Evolutionary conservation across 2,329 filamentous ascomycete species (phyloP).

Genomic region (Curvularia spicifera): DNA sequence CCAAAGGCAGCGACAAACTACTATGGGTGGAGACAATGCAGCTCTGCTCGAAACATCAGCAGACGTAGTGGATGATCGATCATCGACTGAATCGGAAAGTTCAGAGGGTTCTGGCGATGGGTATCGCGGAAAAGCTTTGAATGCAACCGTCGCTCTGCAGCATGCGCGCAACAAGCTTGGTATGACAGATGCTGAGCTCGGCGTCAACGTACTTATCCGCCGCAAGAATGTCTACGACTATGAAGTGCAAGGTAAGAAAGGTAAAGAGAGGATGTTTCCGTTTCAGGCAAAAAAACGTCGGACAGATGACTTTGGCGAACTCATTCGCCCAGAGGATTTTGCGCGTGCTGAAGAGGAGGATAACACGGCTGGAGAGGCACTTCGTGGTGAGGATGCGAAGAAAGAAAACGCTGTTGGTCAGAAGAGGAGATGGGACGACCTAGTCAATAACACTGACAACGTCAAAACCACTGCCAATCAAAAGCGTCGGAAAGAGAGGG

Average conservation of each 20-base stretch:
- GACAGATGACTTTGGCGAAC: constrained; percentile 89
- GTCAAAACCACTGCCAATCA: constrained; percentile 53
- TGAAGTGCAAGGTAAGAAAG: constrained; percentile 88
- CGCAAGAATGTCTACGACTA: constrained; percentile 93
- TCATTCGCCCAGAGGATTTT: constrained; percentile 93
- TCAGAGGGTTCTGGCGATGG: constrained; percentile 83
- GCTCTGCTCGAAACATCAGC: constrained; percentile 71
- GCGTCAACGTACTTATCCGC: constrained; percentile 87
- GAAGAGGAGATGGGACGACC: constrained; percentile 92
- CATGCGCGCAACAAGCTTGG: constrained; percentile 81
- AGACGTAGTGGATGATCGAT: constrained; percentile 81
- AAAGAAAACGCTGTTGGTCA: constrained; percentile 69
- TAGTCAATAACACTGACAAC: constrained; percentile 51
- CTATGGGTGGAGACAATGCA: constrained; percentile 69
- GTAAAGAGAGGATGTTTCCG: constrained; percentile 90
- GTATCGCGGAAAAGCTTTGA: constrained; percentile 83
- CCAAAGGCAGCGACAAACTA: constrained; percentile 84
- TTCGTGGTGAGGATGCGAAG: constrained; percentile 59
- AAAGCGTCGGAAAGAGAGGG: constrained; percentile 64
- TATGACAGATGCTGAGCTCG: constrained; percentile 86
- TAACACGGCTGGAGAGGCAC: constrained; percentile 70
- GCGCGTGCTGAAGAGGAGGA: constrained; percentile 91
- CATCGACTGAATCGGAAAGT: constrained; percentile 82
- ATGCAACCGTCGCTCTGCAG: constrained; percentile 82
- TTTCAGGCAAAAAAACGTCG: constrained; percentile 79